phyloP scores from a whole-genome alignment of 208 protist genomes.

The Trichomonas vaginalis region DNA sequence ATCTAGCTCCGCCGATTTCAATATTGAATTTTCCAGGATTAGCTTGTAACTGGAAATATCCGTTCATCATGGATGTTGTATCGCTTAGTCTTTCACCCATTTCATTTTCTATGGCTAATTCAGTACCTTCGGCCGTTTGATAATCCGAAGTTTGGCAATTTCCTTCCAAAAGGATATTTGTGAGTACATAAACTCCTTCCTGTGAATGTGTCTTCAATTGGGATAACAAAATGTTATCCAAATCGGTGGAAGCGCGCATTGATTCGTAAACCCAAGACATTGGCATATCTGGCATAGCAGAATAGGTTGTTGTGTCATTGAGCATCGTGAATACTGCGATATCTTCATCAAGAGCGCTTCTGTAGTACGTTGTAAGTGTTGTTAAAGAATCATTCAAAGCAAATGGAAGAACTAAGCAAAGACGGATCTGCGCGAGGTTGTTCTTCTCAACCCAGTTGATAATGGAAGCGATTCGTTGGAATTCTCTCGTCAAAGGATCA shows the following conservation, averaged over 20 bases:
- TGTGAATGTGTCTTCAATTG: neutral
- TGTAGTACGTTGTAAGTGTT: neutral
- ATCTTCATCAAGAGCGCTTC: neutral
- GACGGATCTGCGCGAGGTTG: neutral
- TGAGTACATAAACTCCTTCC: neutral
- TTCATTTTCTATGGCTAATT: neutral
- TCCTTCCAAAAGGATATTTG: neutral
- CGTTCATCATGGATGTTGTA: neutral
- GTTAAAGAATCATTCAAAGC: neutral
- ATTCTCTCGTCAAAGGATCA: neutral
- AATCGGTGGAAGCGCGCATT: neutral
- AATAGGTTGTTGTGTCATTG: conserved; percentile 2
- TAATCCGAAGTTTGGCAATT: neutral
- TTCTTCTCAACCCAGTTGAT: neutral
- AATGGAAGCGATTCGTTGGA: neutral
- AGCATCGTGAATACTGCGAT: neutral
- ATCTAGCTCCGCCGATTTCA: neutral
- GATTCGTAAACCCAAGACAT: neutral
- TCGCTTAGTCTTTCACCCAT: neutral
- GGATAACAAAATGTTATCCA: neutral
- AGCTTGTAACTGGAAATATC: neutral
- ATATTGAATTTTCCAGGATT: neutral
- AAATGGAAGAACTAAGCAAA: neutral
- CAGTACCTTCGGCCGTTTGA: neutral
- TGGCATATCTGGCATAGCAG: neutral